Evolutionary conservation across 2,329 filamentous ascomycete genomes (phyloP).

Genomic region (Neofusicoccum sp.): DNA sequence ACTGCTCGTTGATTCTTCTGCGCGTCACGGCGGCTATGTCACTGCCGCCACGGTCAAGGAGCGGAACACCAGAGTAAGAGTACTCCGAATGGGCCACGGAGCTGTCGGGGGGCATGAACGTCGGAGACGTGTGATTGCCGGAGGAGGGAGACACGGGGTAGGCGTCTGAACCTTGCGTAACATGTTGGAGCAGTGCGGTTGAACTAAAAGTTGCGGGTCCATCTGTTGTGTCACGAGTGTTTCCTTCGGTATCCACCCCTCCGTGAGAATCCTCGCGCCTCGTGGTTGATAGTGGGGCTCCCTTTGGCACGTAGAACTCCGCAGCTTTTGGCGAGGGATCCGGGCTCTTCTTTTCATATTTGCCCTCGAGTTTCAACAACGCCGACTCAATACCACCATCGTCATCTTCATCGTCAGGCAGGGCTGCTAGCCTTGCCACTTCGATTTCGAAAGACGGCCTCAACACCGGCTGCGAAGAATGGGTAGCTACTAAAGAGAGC

Average conservation of each 20-base stretch:
- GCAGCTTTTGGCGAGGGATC: conserved; percentile 3
- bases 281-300: conserved; percentile 1
- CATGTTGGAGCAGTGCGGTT: not conserved
- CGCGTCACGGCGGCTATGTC: conserved; percentile 22
- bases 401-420: conserved; percentile 76
- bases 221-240: no score
- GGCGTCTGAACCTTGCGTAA: not conserved
- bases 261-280: conserved; percentile 15
- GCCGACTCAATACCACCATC: conserved; percentile 91
- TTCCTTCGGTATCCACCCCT: not conserved
- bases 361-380: conserved; percentile 86
- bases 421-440: conserved; percentile 79
- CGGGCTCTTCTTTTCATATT: conserved; percentile 57
- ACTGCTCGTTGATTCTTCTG: not conserved
- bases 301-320: conserved; percentile 3
- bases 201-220: no score
- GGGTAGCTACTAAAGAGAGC: conserved; percentile 48
- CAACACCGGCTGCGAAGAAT: conserved; percentile 56
- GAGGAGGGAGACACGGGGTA: not conserved
- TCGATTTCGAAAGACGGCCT: conserved; percentile 81
- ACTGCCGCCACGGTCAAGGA: conserved; percentile 64
- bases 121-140: conserved; percentile 20
- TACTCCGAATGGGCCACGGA: conserved; percentile 62
- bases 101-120: conserved; percentile 19
- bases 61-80: conserved; percentile 74